A percentile compares a stretch with the other conserved stretches of the same genome.
Conservation (phyloP, 805 yeast species). For the Pichia pseudocactophila region DNA sequence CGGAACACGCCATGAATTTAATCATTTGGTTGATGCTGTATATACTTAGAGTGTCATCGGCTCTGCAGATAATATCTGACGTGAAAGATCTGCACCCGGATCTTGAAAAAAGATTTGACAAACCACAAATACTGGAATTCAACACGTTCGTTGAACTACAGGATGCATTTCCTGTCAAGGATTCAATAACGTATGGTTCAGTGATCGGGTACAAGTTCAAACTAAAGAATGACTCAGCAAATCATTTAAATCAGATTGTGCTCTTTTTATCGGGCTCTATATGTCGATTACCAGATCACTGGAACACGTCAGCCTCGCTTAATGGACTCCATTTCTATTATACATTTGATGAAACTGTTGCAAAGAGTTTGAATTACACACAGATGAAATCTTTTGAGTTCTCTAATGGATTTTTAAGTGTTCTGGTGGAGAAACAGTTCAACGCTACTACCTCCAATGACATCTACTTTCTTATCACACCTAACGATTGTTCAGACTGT, state of each 20-base stretch:
- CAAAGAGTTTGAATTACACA: background rate
- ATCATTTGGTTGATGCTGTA: no score
- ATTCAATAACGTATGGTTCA: slow-evolving; percentile 8
- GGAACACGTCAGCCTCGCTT: slow-evolving; percentile 6
- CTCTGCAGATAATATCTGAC: background rate
- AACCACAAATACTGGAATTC: background rate
- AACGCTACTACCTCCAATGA: slow-evolving; percentile 1
- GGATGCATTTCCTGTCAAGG: slow-evolving; percentile 11
- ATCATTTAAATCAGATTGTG: slow-evolving; percentile 34
- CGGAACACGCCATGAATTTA: background rate
- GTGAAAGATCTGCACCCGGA: background rate
- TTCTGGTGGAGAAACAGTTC: slow-evolving; percentile 9
- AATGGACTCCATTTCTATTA: slow-evolving; percentile 23
- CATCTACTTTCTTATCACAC: slow-evolving; percentile 16
- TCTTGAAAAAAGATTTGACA: background rate
- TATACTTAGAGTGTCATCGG: background rate
- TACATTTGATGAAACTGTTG: slow-evolving; percentile 19
- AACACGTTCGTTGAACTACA: background rate
- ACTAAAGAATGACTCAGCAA: slow-evolving; percentile 1
- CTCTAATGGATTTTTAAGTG: slow-evolving; percentile 23
- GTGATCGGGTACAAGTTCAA: slow-evolving; percentile 5
- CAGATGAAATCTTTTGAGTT: slow-evolving; percentile 15
- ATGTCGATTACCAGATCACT: slow-evolving; percentile 28
- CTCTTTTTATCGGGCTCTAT: slow-evolving; percentile 45
- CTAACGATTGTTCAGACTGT: slow-evolving; percentile 20